These are phyloP conservation scores for Calvatia gigantea DNA, from an alignment of 768 basidiomycete species.

Conservation along the genomic window DNA sequence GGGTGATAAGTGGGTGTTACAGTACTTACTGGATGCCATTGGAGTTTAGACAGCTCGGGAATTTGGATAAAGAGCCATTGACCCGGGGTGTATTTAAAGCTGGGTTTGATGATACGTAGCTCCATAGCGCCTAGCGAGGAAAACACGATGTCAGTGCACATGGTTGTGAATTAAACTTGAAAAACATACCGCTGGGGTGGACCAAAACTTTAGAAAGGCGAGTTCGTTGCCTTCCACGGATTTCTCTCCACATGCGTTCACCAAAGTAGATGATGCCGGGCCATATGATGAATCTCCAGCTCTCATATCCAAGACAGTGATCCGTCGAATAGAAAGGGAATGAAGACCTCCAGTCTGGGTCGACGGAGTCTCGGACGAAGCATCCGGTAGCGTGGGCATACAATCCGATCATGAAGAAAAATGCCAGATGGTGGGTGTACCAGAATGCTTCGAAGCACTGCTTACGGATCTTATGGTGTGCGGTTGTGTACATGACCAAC, in stretches of 20 bases:
- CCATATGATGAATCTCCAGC: conserved; percentile 92
- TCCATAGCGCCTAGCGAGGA: conserved; percentile 75
- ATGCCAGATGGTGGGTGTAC: conserved; percentile 94
- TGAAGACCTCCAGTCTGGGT: conserved; percentile 61
- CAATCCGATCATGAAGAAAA: conserved; percentile 91
- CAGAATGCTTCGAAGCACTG: conserved; percentile 96
- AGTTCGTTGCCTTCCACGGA: conserved; percentile 75
- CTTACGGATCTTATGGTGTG: conserved; percentile 81
- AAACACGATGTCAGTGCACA: not conserved
- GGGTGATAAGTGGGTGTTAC: not conserved
- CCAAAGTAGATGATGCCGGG: conserved; percentile 86
- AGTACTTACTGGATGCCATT: conserved; percentile 93
- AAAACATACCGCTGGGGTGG: conserved; percentile 70
- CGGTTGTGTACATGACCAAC: conserved; percentile 90
- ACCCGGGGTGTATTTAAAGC: conserved; percentile 87
- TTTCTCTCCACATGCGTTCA: conserved; percentile 82
- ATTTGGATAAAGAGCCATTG: conserved; percentile 92
- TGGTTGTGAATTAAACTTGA: not conserved
- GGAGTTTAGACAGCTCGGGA: conserved; percentile 77
- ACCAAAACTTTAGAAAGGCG: conserved; percentile 82
- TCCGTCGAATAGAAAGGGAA: conserved; percentile 89
- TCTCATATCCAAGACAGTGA: conserved; percentile 89
- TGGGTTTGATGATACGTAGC: conserved; percentile 86
- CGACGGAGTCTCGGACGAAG: conserved; percentile 84
- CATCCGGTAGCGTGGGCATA: conserved; percentile 92